These are phyloP conservation scores for Geotrichum reessii DNA, from an alignment of 1,139 yeast genomes.

Conservation along the genomic window DNA sequence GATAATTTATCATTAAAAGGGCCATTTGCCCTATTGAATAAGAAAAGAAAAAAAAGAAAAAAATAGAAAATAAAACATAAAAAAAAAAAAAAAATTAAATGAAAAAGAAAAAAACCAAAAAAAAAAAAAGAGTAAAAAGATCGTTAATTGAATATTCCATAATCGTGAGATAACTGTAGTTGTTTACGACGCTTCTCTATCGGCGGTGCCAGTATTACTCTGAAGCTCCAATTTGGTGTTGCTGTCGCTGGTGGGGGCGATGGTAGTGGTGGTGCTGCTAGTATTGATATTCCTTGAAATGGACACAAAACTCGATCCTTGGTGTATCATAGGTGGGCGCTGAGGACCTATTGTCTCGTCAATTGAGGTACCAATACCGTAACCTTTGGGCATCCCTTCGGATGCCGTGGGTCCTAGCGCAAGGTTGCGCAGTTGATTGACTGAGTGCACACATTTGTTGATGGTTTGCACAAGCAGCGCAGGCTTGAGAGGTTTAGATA, in stretches of 20 bases:
- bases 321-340: neutral
- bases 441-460: constrained; percentile 66
- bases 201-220: neutral
- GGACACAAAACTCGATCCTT: neutral
- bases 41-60: neutral
- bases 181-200: neutral
- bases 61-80: neutral
- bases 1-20: neutral
- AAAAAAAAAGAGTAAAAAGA: neutral
- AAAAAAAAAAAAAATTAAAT: neutral
- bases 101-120: neutral
- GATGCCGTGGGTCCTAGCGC: constrained; percentile 35
- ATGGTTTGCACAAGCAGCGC: constrained; percentile 76
- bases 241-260: neutral
- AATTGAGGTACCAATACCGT: constrained; percentile 19
- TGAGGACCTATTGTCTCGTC: constrained; percentile 19
- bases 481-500: constrained; percentile 82
- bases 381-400: constrained; percentile 20
- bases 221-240: neutral
- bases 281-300: neutral
- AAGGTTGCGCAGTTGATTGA: constrained; percentile 37
- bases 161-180: neutral
- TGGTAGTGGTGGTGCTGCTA: neutral
- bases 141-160: neutral
- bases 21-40: neutral